Evolutionary conservation across 73 alveolate genomes (phyloP).

Genomic region (Paraurostyla sp.): DNA sequence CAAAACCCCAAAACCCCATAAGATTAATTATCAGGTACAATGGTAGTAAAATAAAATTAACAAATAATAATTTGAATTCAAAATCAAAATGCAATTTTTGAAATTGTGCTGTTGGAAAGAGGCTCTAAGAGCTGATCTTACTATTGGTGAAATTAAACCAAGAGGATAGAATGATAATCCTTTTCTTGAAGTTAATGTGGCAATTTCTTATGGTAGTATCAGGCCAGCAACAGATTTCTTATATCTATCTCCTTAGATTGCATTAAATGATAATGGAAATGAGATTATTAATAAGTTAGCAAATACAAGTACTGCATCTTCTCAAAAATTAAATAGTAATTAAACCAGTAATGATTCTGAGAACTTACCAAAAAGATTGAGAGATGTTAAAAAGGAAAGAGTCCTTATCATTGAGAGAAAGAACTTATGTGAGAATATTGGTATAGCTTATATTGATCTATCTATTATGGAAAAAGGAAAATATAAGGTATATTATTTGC

Average conservation of each 20-base stretch:
- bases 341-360: not conserved
- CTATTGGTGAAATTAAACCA: slow-evolving; percentile 36
- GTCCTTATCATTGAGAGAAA: slow-evolving; percentile 15
- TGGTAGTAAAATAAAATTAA: too few relatives aligned
- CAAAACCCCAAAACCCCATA: too few relatives aligned
- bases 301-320: slow-evolving; percentile 26
- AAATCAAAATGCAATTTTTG: slow-evolving; percentile 37
- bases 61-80: too few relatives aligned
- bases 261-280: not conserved
- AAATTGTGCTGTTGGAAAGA: slow-evolving; percentile 53
- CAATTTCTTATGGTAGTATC: slow-evolving; percentile 38
- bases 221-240: slow-evolving; percentile 40
- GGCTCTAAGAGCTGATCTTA: slow-evolving; percentile 30
- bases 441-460: slow-evolving; percentile 35
- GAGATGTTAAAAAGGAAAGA: slow-evolving; percentile 49
- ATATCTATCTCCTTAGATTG: slow-evolving; percentile 13
- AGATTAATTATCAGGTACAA: too few relatives aligned
- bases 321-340: not conserved
- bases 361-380: slow-evolving; percentile 23
- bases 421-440: slow-evolving; percentile 39
- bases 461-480: slow-evolving; percentile 21
- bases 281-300: not conserved
- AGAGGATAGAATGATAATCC: slow-evolving; percentile 8
- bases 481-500: slow-evolving; percentile 36
- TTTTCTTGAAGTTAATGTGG: not conserved